These are phyloP conservation scores for Neurospora sp. DNA, from an alignment of 495 filamentous ascomycete genomes.

Conservation along the genomic window DNA sequence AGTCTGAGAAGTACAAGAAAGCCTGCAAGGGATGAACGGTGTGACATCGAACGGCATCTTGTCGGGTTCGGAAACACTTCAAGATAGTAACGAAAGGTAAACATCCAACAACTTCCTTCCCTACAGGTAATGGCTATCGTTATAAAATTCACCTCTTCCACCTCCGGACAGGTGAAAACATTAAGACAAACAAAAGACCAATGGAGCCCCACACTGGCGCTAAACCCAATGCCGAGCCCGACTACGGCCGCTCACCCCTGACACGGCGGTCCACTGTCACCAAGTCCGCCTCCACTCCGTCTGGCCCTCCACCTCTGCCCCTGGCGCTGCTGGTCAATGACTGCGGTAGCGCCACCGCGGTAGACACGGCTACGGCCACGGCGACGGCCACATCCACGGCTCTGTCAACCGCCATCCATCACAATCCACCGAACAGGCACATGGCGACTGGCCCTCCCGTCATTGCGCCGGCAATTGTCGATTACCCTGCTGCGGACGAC, in stretches of 20 bases:
- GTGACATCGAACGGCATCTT: background rate
- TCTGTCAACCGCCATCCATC: conserved; percentile 2
- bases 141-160: background rate
- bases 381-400: conserved; percentile 12
- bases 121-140: background rate
- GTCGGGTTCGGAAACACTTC: background rate
- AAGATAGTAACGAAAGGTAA: background rate
- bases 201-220: background rate
- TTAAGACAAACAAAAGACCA: background rate
- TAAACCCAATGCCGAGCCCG: background rate
- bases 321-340: background rate
- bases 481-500: conserved; percentile 1
- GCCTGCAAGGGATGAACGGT: background rate
- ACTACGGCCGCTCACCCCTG: background rate
- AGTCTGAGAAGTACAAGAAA: background rate
- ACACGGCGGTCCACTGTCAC: background rate
- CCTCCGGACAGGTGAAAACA: background rate
- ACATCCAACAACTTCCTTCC: background rate
- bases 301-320: background rate
- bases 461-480: conserved; percentile 1
- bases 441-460: conserved; percentile 7
- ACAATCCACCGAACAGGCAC: background rate
- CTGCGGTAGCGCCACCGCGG: background rate
- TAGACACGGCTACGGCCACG: conserved; percentile 8
- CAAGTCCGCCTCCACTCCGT: background rate